Evolutionary conservation across 495 filamentous ascomycete genomes (phyloP), one percentile per base, ranked within the genome.

Genomic region (Neurospora sp.): DNA sequence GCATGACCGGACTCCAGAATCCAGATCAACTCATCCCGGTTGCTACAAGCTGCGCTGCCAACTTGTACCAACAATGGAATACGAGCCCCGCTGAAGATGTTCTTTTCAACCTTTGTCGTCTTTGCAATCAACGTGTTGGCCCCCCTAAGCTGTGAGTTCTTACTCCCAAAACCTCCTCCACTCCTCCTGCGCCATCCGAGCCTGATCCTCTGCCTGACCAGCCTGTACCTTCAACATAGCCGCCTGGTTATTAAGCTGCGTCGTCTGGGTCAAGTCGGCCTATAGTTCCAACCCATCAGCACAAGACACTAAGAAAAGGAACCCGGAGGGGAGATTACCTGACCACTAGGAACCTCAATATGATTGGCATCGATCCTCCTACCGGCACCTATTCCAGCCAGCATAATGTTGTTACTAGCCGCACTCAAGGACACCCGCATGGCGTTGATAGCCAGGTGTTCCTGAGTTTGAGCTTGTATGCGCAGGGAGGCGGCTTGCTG

Each of bases 221-320:
- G 75, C 72, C 20, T 74, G 72, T 4, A 74, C 27, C 62, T 76
- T 76, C 20, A 76, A 69, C 70, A 62, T 76, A 8, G 72, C 75
- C 11, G 72, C 71, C 46, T 76, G 37, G 44, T 76, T 74, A 31
- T 76, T 76, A 2, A 76, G 23, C 70, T 71, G 41, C 12, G 39
- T 72, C 16, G 75, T 74, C 14, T 74, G 70, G 46, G 59, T 72
- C 44, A 76, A 76, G 66, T 76, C 69, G 72, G 75, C 35, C 72
- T 76, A 39, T 12, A 10, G 18, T 18, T 40, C 4, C 27, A n/a
- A 12, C 4, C 7, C 3, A 1, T 31, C 8, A 37, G 46, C 10
- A 54, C 4, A 20, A 54, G 40, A 18, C 20, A 37, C 12, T 38
- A 1, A 69, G 18, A 23, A 16, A 38, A 14, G 12, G 12, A 39